Evolutionary conservation across 177 flowering plant genomes (phyloP).

Genomic region (Vitis hybrid): DNA sequence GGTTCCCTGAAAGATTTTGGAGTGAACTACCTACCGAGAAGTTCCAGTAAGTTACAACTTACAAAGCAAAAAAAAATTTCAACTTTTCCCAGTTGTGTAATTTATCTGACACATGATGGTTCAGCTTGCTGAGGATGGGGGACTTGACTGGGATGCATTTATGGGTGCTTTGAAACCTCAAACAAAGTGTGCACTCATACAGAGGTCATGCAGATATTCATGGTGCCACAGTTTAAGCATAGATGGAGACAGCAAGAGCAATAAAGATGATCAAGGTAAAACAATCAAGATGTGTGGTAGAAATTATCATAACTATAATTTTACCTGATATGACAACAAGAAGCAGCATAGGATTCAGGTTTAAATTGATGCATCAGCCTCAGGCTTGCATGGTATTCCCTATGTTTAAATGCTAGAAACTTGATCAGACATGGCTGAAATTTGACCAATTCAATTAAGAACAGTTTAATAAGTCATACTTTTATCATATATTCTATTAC

Average conservation of each 20-base stretch:
- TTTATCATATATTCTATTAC: neutral
- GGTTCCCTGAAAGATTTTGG: conserved; percentile 85
- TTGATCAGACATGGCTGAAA: neutral
- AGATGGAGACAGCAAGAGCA: conserved; percentile 66
- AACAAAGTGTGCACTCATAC: conserved; percentile 87
- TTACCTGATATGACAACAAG: neutral
- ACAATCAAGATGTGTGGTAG: neutral
- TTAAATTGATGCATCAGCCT: neutral
- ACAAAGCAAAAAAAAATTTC: neutral
- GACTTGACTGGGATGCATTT: conserved; percentile 73
- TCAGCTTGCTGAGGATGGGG: conserved; percentile 85
- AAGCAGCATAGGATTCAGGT: neutral
- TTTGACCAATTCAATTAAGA: neutral
- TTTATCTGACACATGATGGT: conserved; percentile 6
- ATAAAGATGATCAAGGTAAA: conserved; percentile 71
- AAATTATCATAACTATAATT: neutral
- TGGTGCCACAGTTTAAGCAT: conserved; percentile 85
- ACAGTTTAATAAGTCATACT: neutral
- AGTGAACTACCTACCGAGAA: conserved; percentile 68
- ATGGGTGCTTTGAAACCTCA: conserved; percentile 52
- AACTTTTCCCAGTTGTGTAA: neutral
- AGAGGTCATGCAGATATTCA: conserved; percentile 90
- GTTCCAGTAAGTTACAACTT: conserved; percentile 53
- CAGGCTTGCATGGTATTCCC: neutral
- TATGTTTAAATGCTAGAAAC: neutral